Base-by-base conservation (phyloP, 2,329 filamentous ascomycete species). In the Moelleriella libera region DNA sequence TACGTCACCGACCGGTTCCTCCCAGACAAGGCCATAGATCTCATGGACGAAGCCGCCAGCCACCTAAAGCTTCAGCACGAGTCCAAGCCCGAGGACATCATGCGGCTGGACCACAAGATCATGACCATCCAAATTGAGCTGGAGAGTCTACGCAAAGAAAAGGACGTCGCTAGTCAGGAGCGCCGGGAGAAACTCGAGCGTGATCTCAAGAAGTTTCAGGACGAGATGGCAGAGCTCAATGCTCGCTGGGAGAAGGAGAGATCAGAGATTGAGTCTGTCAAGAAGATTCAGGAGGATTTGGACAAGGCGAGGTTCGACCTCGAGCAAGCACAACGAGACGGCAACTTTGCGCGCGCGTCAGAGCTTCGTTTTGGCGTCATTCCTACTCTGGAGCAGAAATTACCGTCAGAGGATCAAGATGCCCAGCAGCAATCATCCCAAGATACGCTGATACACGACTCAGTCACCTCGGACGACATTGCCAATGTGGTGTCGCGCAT, bases 101-200 rank as follows among this genome's bases (percentile, higher is more conserved):
- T 94, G 68, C 80, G 84, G 45, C 77, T 97, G 1, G 90, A 97
- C 58, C 85, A 94, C 51, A 87, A 89, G 58, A 95, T 97, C 50
- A 94, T 96, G 79, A 97, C 90, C 0, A 88, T 97, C 11, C 90
- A 96, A 60, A 97, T 98, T 52, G 90, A 98, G 62, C 74, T 97
- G 1, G 92, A 97, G 61, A 96, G 88, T 51, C 68, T 98, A 41
- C 79, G 90, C 45, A 97, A 97, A 58, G 92, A 98, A 63, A 94
- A 82, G 9, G 92, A 98, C 55, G 74, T 95, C 45, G 82, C 85
- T 14, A 95, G 88, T 60, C 82, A 82, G 55, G 92, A 97, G 64
- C 80, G 92, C 14, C 76, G 88, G 28, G 85, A 94, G 57, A 90
- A 90, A 58, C 75, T 97, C 1, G 83, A 97, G 61, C 71, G 76